phyloP scores from a whole-genome alignment of 1,284 basidiomycete genomes.

The Cystobasidium sp. region DNA sequence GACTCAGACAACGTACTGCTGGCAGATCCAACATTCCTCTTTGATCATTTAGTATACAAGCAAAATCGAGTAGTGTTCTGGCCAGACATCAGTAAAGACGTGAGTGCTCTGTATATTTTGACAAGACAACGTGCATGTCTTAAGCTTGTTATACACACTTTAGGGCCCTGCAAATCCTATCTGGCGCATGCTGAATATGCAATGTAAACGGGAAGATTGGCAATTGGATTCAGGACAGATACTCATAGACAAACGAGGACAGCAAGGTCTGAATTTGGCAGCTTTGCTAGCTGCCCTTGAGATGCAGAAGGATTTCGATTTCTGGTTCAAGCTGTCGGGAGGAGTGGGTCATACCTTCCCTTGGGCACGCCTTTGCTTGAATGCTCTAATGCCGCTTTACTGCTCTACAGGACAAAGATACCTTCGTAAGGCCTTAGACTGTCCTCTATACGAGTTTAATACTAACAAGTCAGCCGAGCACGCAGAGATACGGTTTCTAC shows the following conservation, averaged over 20 bases:
- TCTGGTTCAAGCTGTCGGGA: conserved; percentile 60
- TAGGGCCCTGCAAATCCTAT: conserved; percentile 60
- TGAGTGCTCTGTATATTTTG: conserved; percentile 52
- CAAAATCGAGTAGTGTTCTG: conserved; percentile 60
- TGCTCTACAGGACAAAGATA: conserved; percentile 58
- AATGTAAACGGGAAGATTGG: conserved; percentile 58
- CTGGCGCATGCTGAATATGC: conserved; percentile 60
- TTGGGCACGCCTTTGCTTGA: neutral
- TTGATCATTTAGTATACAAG: conserved; percentile 57
- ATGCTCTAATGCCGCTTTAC: neutral
- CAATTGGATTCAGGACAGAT: conserved; percentile 60
- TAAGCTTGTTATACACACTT: neutral
- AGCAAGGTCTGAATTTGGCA: conserved; percentile 60
- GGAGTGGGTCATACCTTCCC: conserved; percentile 54
- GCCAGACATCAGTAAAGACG: conserved; percentile 61
- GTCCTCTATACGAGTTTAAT: conserved; percentile 52
- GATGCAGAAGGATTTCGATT: conserved; percentile 59
- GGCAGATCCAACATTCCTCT: conserved; percentile 58
- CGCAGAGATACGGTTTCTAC: conserved; percentile 59
- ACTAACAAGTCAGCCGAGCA: conserved; percentile 30
- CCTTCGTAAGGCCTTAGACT: conserved; percentile 51
- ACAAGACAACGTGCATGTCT: neutral
- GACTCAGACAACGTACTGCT: conserved; percentile 60
- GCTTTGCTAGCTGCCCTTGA: conserved; percentile 59
- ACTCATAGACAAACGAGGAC: conserved; percentile 60